Base-by-base conservation (phyloP, 495 filamentous ascomycete species). In the Delitschia confertaspora region DNA sequence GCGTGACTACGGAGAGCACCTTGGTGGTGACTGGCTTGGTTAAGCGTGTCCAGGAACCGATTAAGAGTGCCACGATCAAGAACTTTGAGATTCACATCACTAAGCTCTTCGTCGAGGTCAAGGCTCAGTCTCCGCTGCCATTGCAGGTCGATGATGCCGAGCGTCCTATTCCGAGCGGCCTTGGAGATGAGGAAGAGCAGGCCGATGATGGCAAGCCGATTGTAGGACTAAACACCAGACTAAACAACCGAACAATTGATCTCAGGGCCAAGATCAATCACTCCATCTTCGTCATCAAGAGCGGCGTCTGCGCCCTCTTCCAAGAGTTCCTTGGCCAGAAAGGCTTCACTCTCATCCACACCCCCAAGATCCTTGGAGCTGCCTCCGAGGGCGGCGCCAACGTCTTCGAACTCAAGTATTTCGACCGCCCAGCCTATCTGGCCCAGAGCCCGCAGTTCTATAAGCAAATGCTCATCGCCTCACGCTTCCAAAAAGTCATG, bases 51-150 rank as follows among this genome's bases (percentile, higher is more conserved):
- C 72, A 76, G 5, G 82, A 89, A 47, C 70, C 75, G 26, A 76
- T 95, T 58, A 83, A 83, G 46, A 82, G 84, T 13, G 85, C 86
- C 6, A 80, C 76, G 2, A 71, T 95, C 40, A 73, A 75, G 33
- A 69, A 85, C 49, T 69, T 83, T 29, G 89, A 95, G 62, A 65
- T 95, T 11, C 74, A 85, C 55, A 78, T 96, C 49, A 73, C 78
- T 50, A 81, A 80, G 57, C 74, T 95, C 53, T 88, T 86, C 55
- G 69, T 88, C 49, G 74, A 87, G 27, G 68, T 80, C 29, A 76
- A 73, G 55, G 76, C 77, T 1, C 68, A 71, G 16, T 63, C 79
- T 33, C 72, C 73, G 51, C 66, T 89, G n/a, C 77, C 82, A 8
- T 75, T 89, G 62, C 64, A 65, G 34, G 58, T 66, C 35, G 63